A percentile compares a stretch with the other conserved stretches of the same genome.
These are phyloP conservation scores for Claviceps sp. DNA, from an alignment of 2,329 filamentous ascomycete genomes.

Conservation along the genomic window DNA sequence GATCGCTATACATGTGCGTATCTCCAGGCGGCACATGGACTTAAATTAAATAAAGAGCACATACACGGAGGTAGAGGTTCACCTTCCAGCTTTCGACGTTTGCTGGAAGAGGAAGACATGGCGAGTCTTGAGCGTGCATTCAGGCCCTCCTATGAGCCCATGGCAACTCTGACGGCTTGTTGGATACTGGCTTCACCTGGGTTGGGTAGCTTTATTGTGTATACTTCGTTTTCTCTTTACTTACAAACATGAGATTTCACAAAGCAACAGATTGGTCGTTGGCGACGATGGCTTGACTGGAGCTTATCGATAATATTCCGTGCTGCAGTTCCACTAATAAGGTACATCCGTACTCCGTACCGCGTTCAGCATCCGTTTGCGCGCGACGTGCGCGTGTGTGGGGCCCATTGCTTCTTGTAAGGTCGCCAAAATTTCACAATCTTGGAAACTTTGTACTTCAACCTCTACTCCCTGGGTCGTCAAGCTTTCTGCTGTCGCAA, in stretches of 20 bases:
- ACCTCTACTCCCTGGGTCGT: neutral
- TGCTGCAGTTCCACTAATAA: neutral
- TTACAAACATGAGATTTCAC: too few species aligned
- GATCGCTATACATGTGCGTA: neutral
- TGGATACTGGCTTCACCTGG: neutral
- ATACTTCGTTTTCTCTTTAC: neutral
- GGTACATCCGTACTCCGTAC: neutral
- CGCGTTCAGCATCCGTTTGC: neutral
- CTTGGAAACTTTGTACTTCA: constrained; percentile 6
- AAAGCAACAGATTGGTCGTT: neutral
- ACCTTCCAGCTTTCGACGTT: constrained; percentile 22
- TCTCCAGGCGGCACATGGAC: neutral
- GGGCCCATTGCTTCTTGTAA: neutral
- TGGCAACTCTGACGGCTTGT: neutral
- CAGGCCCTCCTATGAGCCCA: neutral
- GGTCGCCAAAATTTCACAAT: constrained; percentile 6
- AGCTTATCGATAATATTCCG: constrained; percentile 1
- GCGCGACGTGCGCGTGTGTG: constrained; percentile 2
- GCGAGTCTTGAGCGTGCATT: neutral
- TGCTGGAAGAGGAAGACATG: constrained; percentile 19
- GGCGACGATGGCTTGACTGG: neutral
- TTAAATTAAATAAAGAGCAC: constrained; percentile 3
- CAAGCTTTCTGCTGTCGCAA: neutral
- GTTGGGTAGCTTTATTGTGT: neutral
- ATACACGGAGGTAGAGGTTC: constrained; percentile 17